phyloP scores from a whole-genome alignment of 768 basidiomycete species.

The Leucocoprinus sp. region DNA sequence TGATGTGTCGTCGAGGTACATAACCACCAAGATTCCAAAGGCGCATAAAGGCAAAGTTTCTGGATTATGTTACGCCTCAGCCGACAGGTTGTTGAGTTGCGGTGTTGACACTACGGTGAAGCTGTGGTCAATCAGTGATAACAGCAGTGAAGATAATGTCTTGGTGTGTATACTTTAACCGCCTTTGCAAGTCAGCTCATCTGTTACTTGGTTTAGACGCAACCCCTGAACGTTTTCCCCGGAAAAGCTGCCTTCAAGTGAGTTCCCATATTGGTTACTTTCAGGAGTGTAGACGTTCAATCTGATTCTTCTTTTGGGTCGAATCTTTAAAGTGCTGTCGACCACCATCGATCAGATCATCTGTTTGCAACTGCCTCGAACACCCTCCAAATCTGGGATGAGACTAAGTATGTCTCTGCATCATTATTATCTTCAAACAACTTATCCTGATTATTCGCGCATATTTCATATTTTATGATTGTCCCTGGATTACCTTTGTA shows the following conservation, averaged over 20 bases:
- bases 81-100: slow-evolving; percentile 60
- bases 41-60: slow-evolving; percentile 86
- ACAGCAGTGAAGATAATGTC: slow-evolving; percentile 19
- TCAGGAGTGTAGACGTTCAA: not conserved
- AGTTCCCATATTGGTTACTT: slow-evolving; percentile 15
- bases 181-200: not conserved
- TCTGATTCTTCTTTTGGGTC: not conserved
- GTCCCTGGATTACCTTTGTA: not conserved
- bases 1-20: slow-evolving; percentile 54
- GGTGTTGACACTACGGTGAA: slow-evolving; percentile 80
- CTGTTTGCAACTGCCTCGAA: slow-evolving; percentile 92
- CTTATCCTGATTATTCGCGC: not conserved
- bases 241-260: slow-evolving; percentile 92
- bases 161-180: slow-evolving; percentile 21
- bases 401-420: slow-evolving; percentile 64
- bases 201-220: slow-evolving; percentile 5
- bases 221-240: slow-evolving; percentile 71
- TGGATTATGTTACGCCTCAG: slow-evolving; percentile 61
- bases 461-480: not conserved
- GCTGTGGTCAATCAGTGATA: slow-evolving; percentile 54
- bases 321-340: slow-evolving; percentile 61
- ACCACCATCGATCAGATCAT: slow-evolving; percentile 86
- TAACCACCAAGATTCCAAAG: slow-evolving; percentile 46
- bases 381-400: slow-evolving; percentile 95
- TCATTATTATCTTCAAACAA: not conserved